These are phyloP conservation scores for Stellera chamaejasme DNA, from an alignment of 345 rosid species.

Conservation along the genomic window DNA sequence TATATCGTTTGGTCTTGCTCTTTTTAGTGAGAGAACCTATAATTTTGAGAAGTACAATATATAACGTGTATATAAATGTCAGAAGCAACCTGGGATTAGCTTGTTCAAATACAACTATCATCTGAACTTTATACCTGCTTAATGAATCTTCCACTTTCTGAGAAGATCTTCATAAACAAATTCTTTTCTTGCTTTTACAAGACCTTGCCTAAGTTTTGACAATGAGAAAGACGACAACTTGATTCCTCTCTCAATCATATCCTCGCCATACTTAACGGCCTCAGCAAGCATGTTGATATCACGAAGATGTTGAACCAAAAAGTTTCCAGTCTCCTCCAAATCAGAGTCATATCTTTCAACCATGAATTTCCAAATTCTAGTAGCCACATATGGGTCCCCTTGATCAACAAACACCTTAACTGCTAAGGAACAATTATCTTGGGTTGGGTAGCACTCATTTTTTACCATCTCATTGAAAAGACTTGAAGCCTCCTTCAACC, in stretches of 20 bases:
- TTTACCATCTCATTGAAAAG: constrained; percentile 46
- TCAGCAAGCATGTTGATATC: constrained; percentile 40
- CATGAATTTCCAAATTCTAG: constrained; percentile 50
- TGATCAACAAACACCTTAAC: constrained; percentile 27
- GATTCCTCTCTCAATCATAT: constrained; percentile 47
- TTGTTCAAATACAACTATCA: too few species aligned
- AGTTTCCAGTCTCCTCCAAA: constrained; percentile 45
- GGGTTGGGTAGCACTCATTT: constrained; percentile 33
- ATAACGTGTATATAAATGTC: too few species aligned
- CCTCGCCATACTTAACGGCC: constrained; percentile 52
- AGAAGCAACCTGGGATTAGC: too few species aligned
- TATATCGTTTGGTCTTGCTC: too few species aligned
- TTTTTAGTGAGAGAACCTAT: too few species aligned
- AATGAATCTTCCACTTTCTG: constrained; percentile 27
- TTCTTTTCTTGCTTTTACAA: constrained; percentile 24
- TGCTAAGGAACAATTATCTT: constrained; percentile 29
- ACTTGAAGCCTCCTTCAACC: constrained; percentile 28
- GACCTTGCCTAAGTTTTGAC: constrained; percentile 38
- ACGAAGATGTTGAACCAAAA: constrained; percentile 37
- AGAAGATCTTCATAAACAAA: constrained; percentile 34
- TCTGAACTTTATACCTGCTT: constrained; percentile 7
- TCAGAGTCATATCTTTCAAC: constrained; percentile 28
- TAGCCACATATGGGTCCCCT: constrained; percentile 33
- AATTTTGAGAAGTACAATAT: too few species aligned
- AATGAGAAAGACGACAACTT: constrained; percentile 29